Evolutionary conservation across 2,329 filamentous ascomycete genomes (phyloP).

Genomic region (Coniochaeta prunicola): DNA sequence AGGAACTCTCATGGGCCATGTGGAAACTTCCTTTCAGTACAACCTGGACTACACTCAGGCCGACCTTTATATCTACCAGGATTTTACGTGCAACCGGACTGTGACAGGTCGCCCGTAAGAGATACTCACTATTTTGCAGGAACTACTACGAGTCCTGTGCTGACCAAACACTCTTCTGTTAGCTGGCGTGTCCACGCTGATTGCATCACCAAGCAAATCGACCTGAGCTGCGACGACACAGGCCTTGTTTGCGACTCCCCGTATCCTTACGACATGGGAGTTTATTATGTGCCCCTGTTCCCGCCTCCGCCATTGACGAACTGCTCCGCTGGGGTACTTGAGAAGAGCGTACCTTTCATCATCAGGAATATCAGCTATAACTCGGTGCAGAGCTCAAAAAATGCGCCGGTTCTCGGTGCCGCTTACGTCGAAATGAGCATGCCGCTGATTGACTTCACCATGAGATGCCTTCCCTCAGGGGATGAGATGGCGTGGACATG

Average conservation of each 20-base stretch:
- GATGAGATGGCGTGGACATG: slow-evolving; percentile 3
- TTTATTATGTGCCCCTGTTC: slow-evolving; percentile 1
- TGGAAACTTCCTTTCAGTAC: slow-evolving; percentile 1
- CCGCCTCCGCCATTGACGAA: slow-evolving; percentile 1
- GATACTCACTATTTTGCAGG: too few relatives aligned
- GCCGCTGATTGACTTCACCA: slow-evolving; percentile 3
- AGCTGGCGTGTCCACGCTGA: slow-evolving; percentile 2
- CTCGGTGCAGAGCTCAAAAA: slow-evolving; percentile 1
- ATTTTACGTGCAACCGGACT: slow-evolving; percentile 1
- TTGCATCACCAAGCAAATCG: neutral
- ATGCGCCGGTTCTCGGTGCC: neutral
- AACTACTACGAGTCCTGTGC: neutral
- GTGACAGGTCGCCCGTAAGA: neutral
- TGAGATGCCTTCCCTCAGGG: slow-evolving; percentile 1
- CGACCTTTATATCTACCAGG: slow-evolving; percentile 1
- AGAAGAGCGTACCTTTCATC: neutral
- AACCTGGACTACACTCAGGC: neutral
- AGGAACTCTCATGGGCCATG: neutral
- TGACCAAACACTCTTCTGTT: neutral
- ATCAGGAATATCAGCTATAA: slow-evolving; percentile 2
- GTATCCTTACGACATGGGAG: neutral
- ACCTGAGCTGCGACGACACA: neutral
- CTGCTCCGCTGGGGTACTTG: neutral
- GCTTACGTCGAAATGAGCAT: slow-evolving; percentile 3
- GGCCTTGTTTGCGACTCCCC: slow-evolving; percentile 1